phyloP scores from a whole-genome alignment of 176 grass and related monocot genomes.

The Aegilops umbellulata region DNA sequence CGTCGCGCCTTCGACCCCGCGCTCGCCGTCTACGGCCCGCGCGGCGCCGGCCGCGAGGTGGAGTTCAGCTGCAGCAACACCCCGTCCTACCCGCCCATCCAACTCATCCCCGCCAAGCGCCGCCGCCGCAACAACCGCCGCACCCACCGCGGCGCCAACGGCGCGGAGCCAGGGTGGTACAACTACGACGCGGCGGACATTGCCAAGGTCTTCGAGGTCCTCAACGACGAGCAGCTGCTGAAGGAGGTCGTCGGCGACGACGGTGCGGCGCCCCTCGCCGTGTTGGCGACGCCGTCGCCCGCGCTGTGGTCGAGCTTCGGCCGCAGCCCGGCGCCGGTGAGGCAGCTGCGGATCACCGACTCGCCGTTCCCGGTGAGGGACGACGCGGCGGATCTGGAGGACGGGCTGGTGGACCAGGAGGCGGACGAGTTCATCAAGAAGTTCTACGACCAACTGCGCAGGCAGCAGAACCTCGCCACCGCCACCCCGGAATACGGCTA shows the following conservation, averaged over 20 bases:
- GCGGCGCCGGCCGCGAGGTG: slow-evolving; percentile 48
- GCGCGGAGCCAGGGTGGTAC: slow-evolving; percentile 46
- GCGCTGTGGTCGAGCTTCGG: slow-evolving; percentile 48
- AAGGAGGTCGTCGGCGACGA: background rate
- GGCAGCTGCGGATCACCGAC: slow-evolving; percentile 83
- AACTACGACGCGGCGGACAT: slow-evolving; percentile 76
- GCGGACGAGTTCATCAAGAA: slow-evolving; percentile 74
- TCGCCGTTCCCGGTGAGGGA: slow-evolving; percentile 64
- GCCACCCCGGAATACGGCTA: slow-evolving; percentile 49
- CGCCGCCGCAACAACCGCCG: slow-evolving; percentile 24
- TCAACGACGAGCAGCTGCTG: slow-evolving; percentile 47
- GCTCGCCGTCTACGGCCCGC: slow-evolving; percentile 34
- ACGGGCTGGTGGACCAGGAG: slow-evolving; percentile 36
- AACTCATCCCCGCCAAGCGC: slow-evolving; percentile 31
- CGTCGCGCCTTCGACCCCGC: slow-evolving; percentile 42
- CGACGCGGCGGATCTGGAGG: slow-evolving; percentile 30
- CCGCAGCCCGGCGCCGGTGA: slow-evolving; percentile 56
- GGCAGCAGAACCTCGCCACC: slow-evolving; percentile 45
- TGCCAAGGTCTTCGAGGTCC: slow-evolving; percentile 63
- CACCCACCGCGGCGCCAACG: slow-evolving; percentile 26
- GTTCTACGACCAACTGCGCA: slow-evolving; percentile 69
- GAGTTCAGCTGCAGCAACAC: slow-evolving; percentile 99
- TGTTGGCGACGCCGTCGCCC: slow-evolving; percentile 38
- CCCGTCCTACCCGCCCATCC: slow-evolving; percentile 53
- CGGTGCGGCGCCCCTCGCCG: slow-evolving; percentile 1